Evolutionary conservation across 192 early-diverging fungal species (phyloP), one percentile per base, ranked within the genome.

Genomic region (Backusella westeae): DNA sequence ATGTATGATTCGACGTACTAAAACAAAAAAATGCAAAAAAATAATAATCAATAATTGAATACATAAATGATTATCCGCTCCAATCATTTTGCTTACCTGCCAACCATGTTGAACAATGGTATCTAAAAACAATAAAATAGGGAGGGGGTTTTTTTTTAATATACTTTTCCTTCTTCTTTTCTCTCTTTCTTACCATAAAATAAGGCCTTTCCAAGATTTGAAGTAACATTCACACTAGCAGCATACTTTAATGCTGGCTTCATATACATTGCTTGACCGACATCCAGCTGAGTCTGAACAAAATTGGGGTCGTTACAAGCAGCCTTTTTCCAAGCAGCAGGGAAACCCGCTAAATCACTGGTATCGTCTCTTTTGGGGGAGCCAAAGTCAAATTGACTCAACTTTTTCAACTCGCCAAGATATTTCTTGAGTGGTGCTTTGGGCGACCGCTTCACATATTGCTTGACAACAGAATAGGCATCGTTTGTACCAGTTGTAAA

Each of bases 71-170:
- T 69, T 69, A 69, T 39, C 67, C 67, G 36, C 2, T 1, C n/a
- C 14, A 34, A 39, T 39, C 4, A 29, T 67, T 67, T 68, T 59
- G 12, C 6, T 72, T 77, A 72, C 76, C 76, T 82, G 81, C 81
- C 81, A 82, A 7, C 81, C 81, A 36, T 82, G 81, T 35, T 82
- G 74, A 72, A 82, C 74, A 68, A 82, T 82, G 36, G 81, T 79
- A 65, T 82, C 81, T 82, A 75, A 65, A 73, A n/a, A 52, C 9
- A 77, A 19, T 72, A 17, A 23, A 39, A n/a, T 41, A 52, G 34
- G 15, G 6, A 4, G 6, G 15, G 39, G 8, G 32, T 15, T 23
- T 53, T 44, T 52, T 49, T 53, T 36, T n/a, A 23, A 17, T 44
- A 44, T 17, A 17, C 15, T 14, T 9, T 41, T 10, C 14, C 12